Percentiles rank a stretch among this genome's conserved stretches.
phyloP scores from a whole-genome alignment of 2,329 filamentous ascomycete genomes.

The Ampelomyces quisqualis region DNA sequence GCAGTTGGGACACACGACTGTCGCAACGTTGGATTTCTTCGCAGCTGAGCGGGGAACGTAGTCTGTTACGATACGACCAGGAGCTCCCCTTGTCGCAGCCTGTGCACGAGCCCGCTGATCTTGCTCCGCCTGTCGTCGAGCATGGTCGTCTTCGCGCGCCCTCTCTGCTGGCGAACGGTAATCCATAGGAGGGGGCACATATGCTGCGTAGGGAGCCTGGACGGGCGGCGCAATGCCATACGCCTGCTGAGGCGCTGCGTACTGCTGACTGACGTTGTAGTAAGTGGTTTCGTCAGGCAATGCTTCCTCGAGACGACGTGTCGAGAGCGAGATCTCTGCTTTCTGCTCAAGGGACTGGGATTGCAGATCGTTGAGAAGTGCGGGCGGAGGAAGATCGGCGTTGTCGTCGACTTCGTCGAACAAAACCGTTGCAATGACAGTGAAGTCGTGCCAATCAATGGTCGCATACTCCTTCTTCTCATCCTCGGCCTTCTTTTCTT shows the following conservation, averaged over 20 bases:
- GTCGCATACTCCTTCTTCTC: constrained; percentile 76
- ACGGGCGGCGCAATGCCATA: constrained; percentile 34
- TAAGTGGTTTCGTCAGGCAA: constrained; percentile 71
- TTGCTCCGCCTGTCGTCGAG: constrained; percentile 48
- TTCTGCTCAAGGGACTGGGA: constrained; percentile 94
- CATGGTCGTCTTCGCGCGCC: constrained; percentile 44
- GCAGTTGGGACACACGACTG: constrained; percentile 88
- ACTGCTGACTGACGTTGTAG: constrained; percentile 40
- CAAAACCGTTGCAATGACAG: constrained; percentile 89
- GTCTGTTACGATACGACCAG: constrained; percentile 82
- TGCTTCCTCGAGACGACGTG: constrained; percentile 88
- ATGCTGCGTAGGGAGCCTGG: constrained; percentile 31
- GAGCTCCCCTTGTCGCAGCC: constrained; percentile 69
- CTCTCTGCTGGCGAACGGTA: constrained; percentile 36
- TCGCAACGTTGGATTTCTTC: constrained; percentile 63
- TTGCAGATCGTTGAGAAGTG: constrained; percentile 85
- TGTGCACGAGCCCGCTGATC: constrained; percentile 73
- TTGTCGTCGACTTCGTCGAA: constrained; percentile 89
- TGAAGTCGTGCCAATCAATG: constrained; percentile 98
- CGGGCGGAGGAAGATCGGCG: constrained; percentile 82
- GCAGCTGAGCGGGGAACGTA: constrained; percentile 84
- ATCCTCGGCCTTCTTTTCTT: constrained; percentile 82
- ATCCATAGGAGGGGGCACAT: constrained; percentile 28
- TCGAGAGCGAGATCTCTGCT: constrained; percentile 82
- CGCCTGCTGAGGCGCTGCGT: constrained; percentile 29